A percentile compares a stretch with the other conserved stretches of the same genome.
Conservation (phyloP, 306 rosid species). For the Trifolium fragiferum region DNA sequence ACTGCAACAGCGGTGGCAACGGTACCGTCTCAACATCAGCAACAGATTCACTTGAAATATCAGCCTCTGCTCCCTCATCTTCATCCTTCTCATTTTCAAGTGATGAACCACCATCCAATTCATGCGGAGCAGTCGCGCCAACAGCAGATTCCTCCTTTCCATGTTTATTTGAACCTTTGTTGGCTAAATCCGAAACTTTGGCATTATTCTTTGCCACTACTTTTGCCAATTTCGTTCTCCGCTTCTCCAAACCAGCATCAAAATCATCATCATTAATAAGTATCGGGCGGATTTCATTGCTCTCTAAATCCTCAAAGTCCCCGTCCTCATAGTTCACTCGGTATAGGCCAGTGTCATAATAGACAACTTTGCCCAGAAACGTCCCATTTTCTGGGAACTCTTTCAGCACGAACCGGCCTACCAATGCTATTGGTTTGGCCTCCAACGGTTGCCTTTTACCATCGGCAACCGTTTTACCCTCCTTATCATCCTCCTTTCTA, state of each 20-base stretch:
- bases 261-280: constrained; percentile 54
- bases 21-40: constrained; percentile 45
- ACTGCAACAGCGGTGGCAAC: constrained; percentile 56
- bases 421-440: constrained; percentile 53
- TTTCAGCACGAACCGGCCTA: constrained; percentile 73
- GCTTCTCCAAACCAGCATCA: constrained; percentile 43
- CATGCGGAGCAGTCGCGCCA: constrained; percentile 47
- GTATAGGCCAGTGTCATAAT: constrained; percentile 69
- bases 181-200: neutral
- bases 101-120: constrained; percentile 38
- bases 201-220: constrained; percentile 36
- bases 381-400: constrained; percentile 64
- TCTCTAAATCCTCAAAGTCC: constrained; percentile 83
- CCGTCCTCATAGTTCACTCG: constrained; percentile 86
- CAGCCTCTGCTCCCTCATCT: constrained; percentile 49
- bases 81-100: constrained; percentile 43
- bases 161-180: constrained; percentile 30
- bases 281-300: constrained; percentile 70
- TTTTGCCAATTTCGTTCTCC: constrained; percentile 60
- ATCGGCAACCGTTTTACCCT: constrained; percentile 48
- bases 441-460: constrained; percentile 54
- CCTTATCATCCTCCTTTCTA: constrained; percentile 57
- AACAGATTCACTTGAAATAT: constrained; percentile 54
- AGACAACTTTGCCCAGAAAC: constrained; percentile 77
- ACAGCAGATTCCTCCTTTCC: constrained; percentile 39